These are phyloP conservation scores for Colletotrichum eremochloae DNA, from an alignment of 2,329 filamentous ascomycete genomes.

Conservation along the genomic window DNA sequence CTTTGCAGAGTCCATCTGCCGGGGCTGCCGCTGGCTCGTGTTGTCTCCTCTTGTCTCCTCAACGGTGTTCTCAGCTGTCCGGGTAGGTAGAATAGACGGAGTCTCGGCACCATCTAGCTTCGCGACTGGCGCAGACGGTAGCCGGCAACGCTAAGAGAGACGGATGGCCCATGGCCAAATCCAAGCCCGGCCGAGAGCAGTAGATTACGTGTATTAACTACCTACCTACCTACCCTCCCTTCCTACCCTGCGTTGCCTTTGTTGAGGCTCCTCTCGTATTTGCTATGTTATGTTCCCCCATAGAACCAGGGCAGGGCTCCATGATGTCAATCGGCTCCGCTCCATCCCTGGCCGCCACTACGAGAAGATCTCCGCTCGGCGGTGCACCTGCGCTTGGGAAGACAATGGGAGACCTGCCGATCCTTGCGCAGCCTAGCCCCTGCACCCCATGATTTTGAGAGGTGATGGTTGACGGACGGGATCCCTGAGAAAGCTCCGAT, in stretches of 20 bases:
- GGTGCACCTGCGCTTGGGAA: not conserved
- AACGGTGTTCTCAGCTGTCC: not conserved
- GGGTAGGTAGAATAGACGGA: too few relatives aligned
- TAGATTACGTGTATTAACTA: too few relatives aligned
- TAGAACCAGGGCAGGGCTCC: not conserved
- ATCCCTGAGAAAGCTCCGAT: conserved; percentile 3
- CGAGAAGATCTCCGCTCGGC: conserved; percentile 38
- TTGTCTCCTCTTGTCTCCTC: not conserved
- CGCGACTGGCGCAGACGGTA: conserved; percentile 11
- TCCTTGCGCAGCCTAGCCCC: not conserved
- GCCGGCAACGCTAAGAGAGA: not conserved
- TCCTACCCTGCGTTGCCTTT: not conserved
- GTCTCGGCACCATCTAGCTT: not conserved
- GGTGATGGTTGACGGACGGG: conserved; percentile 13
- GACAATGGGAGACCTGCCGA: not conserved
- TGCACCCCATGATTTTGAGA: conserved; percentile 32
- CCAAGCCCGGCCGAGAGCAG: not conserved
- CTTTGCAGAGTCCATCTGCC: conserved; percentile 9
- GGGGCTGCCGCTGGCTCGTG: conserved; percentile 9
- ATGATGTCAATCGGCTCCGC: conserved; percentile 36
- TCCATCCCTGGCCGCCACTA: conserved; percentile 28
- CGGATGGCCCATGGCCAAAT: conserved; percentile 23
- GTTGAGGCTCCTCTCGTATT: conserved; percentile 35
- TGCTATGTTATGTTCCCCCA: conserved; percentile 19
- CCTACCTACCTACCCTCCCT: too few relatives aligned